Evolutionary conservation across 768 basidiomycete genomes (phyloP).

Genomic region (Tricholoma furcatifolium): DNA sequence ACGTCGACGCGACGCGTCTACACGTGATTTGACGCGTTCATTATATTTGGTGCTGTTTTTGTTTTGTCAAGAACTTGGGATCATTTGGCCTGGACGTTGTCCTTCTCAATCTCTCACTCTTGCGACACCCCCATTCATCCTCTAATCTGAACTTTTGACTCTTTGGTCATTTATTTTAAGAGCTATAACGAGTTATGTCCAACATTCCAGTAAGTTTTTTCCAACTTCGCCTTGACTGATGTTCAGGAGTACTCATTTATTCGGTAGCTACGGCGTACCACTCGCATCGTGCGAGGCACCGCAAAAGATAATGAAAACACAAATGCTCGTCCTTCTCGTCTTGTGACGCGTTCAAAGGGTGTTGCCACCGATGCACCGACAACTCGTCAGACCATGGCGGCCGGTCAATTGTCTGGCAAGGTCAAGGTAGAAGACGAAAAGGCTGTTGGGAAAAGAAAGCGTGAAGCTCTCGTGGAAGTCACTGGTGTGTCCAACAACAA

Average conservation of each 20-base stretch:
- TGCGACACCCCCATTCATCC: background rate
- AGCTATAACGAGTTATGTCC: slow-evolving; percentile 18
- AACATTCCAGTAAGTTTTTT: slow-evolving; percentile 32
- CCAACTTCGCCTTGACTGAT: background rate
- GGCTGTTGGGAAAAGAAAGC: slow-evolving; percentile 65
- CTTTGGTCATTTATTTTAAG: slow-evolving; percentile 1
- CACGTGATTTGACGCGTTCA: slow-evolving; percentile 17
- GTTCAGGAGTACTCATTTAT: background rate
- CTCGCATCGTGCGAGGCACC: slow-evolving; percentile 50
- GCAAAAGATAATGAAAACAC: slow-evolving; percentile 70
- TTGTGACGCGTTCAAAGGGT: slow-evolving; percentile 55
- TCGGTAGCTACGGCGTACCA: slow-evolving; percentile 61
- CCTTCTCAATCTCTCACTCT: slow-evolving; percentile 1
- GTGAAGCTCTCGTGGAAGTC: slow-evolving; percentile 74
- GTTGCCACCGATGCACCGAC: slow-evolving; percentile 32
- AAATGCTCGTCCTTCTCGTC: slow-evolving; percentile 55
- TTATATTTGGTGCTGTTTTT: slow-evolving; percentile 14
- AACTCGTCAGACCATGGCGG: slow-evolving; percentile 27
- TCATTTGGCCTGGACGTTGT: slow-evolving; percentile 6
- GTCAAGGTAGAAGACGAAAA: slow-evolving; percentile 38
- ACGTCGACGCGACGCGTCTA: slow-evolving; percentile 13
- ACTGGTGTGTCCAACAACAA: slow-evolving; percentile 40
- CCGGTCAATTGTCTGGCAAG: slow-evolving; percentile 42
- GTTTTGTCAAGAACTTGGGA: slow-evolving; percentile 6
- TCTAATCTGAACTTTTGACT: background rate